A percentile compares a stretch with the other conserved stretches of the same genome.
These are phyloP conservation scores for Ophiocordyceps camponoti-floridani DNA, from an alignment of 2,329 filamentous ascomycete genomes.

Conservation along the genomic window DNA sequence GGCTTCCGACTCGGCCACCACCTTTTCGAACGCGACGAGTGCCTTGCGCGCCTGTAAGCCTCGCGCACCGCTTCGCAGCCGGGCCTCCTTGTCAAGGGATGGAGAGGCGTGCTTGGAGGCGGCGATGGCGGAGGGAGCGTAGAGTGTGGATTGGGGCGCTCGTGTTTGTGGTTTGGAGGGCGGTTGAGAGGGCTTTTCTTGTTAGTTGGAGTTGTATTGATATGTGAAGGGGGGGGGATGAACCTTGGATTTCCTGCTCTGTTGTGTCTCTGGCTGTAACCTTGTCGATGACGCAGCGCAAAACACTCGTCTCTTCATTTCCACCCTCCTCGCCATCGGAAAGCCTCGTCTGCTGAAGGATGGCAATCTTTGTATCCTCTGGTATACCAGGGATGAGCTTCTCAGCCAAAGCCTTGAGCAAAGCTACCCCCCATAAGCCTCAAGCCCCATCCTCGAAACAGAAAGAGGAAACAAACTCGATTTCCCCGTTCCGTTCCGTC, in stretches of 20 bases:
- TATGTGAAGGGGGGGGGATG: background rate
- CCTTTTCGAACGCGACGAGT: conserved; percentile 49
- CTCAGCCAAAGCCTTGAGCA: conserved; percentile 58
- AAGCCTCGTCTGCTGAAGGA: conserved; percentile 47
- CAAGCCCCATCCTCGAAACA: background rate
- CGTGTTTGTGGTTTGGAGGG: conserved; percentile 37
- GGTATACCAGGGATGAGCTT: conserved; percentile 65
- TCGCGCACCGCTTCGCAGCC: conserved; percentile 54
- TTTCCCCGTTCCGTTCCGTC: conserved; percentile 69
- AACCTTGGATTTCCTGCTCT: conserved; percentile 42
- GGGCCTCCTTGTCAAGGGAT: conserved; percentile 55
- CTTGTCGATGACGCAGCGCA: conserved; percentile 50
- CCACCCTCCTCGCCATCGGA: conserved; percentile 12
- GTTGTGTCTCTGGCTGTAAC: conserved; percentile 37
- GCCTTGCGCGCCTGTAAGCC: conserved; percentile 63
- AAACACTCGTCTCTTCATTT: conserved; percentile 22
- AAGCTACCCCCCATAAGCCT: conserved; percentile 22
- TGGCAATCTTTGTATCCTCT: conserved; percentile 43
- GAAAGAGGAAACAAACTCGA: conserved; percentile 37
- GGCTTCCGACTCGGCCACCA: conserved; percentile 36
- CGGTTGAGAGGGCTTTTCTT: conserved; percentile 32
- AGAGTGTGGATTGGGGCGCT: conserved; percentile 41
- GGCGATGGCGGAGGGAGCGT: conserved; percentile 42
- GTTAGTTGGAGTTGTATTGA: too few relatives aligned
- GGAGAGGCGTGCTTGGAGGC: conserved; percentile 45